A percentile compares a stretch with the other conserved stretches of the same genome.
Conservation (phyloP, 306 rosid genomes). For the Dryas drummondii region DNA sequence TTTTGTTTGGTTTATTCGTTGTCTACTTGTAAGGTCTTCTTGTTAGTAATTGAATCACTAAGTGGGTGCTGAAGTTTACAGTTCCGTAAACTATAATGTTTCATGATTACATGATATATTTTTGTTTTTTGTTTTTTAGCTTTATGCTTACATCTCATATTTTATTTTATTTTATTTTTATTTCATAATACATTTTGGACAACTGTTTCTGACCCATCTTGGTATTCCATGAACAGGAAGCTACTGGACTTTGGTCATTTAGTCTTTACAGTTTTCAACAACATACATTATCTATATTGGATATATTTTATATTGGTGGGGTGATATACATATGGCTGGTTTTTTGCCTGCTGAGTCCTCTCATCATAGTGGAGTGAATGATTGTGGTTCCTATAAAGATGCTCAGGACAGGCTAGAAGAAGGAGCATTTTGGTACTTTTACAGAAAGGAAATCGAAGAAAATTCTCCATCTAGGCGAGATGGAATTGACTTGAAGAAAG, state of each 20-base stretch:
- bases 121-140: background rate
- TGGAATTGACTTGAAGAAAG: constrained; percentile 89
- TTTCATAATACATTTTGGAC: background rate
- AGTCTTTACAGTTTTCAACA: background rate
- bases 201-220: constrained; percentile 6
- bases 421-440: constrained; percentile 73
- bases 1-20: background rate
- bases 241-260: background rate
- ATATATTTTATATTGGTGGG: background rate
- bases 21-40: background rate
- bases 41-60: background rate
- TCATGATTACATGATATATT: background rate
- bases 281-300: background rate
- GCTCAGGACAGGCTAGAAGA: constrained; percentile 44
- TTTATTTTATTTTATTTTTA: background rate
- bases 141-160: background rate
- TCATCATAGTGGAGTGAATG: constrained; percentile 36
- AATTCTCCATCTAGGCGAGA: constrained; percentile 81
- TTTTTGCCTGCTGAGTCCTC: constrained; percentile 37
- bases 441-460: constrained; percentile 80
- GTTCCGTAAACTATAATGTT: background rate
- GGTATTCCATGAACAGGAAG: constrained; percentile 18
- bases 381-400: constrained; percentile 33
- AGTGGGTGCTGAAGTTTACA: background rate
- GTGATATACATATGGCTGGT: constrained; percentile 42